Percentiles rank a stretch among this genome's conserved stretches.
Conservation (phyloP, 2,329 filamentous ascomycete genomes). For the Cercospora sp. region DNA sequence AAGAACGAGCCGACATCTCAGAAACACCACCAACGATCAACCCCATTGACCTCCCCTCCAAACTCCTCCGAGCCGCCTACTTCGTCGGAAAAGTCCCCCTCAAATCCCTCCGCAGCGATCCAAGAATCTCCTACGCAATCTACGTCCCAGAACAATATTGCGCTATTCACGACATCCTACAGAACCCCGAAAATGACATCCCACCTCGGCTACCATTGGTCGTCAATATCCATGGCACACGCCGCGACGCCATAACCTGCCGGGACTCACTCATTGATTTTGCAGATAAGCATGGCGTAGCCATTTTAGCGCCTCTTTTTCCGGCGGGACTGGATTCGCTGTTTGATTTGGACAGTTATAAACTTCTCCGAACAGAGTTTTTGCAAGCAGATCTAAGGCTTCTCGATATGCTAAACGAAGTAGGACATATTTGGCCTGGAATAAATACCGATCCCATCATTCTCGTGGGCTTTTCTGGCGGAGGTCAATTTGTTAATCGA, state of each 20-base stretch:
- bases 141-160: conserved; percentile 19
- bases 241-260: conserved; percentile 14
- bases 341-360: conserved; percentile 20
- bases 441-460: conserved; percentile 11
- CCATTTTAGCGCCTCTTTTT: conserved; percentile 20
- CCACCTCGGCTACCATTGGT: conserved; percentile 11
- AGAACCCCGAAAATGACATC: not conserved
- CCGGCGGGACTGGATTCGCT: conserved; percentile 15
- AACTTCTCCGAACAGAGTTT: conserved; percentile 8
- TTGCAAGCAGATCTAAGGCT: conserved; percentile 13
- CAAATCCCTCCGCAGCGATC: conserved; percentile 11
- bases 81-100: conserved; percentile 21
- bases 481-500: conserved; percentile 20
- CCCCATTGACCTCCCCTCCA: conserved; percentile 13
- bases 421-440: conserved; percentile 18
- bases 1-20: conserved; percentile 7
- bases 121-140: conserved; percentile 19
- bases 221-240: conserved; percentile 19
- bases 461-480: conserved; percentile 19
- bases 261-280: conserved; percentile 17
- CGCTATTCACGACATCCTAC: conserved; percentile 9
- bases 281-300: conserved; percentile 16
- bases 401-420: conserved; percentile 18
- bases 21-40: conserved; percentile 5
- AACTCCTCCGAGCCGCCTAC: conserved; percentile 20